Evolutionary conservation across 1,284 basidiomycete species (phyloP), one percentile per base, ranked within the genome.

Genomic region (Moesziomyces aphidis): DNA sequence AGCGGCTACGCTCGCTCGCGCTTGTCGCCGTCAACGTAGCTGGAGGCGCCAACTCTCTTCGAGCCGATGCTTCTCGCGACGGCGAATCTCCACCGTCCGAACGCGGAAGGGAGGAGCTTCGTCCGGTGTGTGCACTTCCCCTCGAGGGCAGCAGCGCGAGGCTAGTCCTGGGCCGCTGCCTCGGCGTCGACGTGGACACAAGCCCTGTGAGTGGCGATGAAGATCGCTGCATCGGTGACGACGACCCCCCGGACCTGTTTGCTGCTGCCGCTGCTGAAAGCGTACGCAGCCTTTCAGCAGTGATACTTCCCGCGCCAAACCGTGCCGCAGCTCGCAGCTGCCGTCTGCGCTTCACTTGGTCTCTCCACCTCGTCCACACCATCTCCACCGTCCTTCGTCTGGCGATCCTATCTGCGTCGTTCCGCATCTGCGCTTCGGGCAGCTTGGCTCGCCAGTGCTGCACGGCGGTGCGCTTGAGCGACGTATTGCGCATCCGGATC

Each of bases 401-500:
- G 13, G 19, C 9, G 19, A 65, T 21, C 11, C 43, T 47, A 2
- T 45, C 42, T 13, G 67, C 73, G 39, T 54, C 47, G 36, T 65
- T 72, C 1, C 34, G 7, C 50, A 48, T n/a, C 50, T 49, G 51
- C 19, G 62, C 73, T 7, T 26, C 31, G 11, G 77, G 77, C 24
- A 78, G 39, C 1, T 26, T 43, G 9, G 47, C 23, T 11, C 43
- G 34, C 77, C 77, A 79, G 19, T 43, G 45, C 13, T 42, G 48
- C 6, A 71, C 24, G 5, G 73, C 60, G 0, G 19, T 28, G 5
- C 58, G 52, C 31, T 67, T 72, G 36, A 76, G 61, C 28, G 55
- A 45, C 2, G 50, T 42, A 36, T 78, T 74, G 13, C 73, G 61
- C 64, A 78, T 55, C 10, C 63, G 58, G 17, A 79, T 58, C 3